Evolutionary conservation across 2,329 filamentous ascomycete species (phyloP).

Genomic region (Trichoderma asperellum): DNA sequence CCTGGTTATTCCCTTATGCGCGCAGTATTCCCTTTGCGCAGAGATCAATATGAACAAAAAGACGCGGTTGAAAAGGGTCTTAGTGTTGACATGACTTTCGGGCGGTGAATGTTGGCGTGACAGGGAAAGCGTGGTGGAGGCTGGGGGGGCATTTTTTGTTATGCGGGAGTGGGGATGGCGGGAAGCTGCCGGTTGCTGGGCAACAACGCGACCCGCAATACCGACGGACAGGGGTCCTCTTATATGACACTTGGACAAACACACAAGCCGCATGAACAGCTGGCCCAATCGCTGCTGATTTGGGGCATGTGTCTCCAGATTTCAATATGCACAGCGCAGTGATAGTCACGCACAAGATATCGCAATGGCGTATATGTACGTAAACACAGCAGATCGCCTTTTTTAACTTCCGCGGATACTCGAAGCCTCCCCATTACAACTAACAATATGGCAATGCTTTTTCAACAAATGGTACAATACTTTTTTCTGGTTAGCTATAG

Average conservation of each 20-base stretch:
- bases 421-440: not conserved
- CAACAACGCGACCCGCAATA: conserved; percentile 27
- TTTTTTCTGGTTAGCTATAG: conserved; percentile 8
- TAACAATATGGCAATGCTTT: not conserved
- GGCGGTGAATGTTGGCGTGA: conserved; percentile 32
- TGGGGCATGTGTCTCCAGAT: not conserved
- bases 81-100: conserved; percentile 36
- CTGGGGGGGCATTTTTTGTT: conserved; percentile 28
- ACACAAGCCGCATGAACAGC: not conserved
- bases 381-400: too few species aligned
- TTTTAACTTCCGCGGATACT: not conserved
- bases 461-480: not conserved
- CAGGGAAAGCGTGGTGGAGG: conserved; percentile 26
- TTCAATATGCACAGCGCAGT: not conserved
- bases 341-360: not conserved
- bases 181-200: conserved; percentile 30
- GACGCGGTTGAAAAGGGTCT: conserved; percentile 28
- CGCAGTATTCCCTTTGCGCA: not conserved
- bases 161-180: conserved; percentile 23
- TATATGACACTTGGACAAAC: not conserved
- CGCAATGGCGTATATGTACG: not conserved
- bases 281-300: not conserved
- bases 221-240: not conserved
- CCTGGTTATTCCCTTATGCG: conserved; percentile 38
- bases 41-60: conserved; percentile 26